phyloP scores from a whole-genome alignment of 2,329 filamentous ascomycete species.

The Aspergillus versicolor region DNA sequence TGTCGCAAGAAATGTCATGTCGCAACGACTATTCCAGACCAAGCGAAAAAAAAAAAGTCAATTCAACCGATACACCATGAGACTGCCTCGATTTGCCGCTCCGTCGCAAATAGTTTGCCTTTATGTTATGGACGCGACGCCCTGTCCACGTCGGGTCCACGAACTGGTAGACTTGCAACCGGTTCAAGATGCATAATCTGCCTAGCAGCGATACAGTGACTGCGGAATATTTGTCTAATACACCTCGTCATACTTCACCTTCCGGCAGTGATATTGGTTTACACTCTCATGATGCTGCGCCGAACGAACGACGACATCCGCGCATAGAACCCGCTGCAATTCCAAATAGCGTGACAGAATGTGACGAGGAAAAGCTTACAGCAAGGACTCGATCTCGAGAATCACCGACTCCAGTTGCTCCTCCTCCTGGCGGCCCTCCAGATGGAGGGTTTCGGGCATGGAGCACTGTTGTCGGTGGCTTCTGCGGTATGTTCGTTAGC shows the following conservation, averaged over 20 bases:
- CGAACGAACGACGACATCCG: background rate
- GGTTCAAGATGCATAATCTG: background rate
- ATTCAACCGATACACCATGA: background rate
- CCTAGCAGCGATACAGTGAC: conserved; percentile 6
- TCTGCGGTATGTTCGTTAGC: conserved; percentile 48
- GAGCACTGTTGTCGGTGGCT: conserved; percentile 51
- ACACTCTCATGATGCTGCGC: background rate
- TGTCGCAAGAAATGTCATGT: conserved; percentile 2
- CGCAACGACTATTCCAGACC: background rate
- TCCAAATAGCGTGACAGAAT: background rate
- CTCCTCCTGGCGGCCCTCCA: conserved; percentile 21
- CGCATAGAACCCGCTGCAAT: background rate
- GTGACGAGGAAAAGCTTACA: conserved; percentile 7
- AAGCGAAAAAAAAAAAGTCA: background rate
- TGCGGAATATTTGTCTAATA: background rate
- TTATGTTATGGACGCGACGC: background rate
- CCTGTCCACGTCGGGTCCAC: background rate
- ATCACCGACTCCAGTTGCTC: conserved; percentile 20
- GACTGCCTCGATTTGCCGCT: background rate
- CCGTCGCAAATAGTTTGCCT: background rate
- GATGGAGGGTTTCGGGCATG: conserved; percentile 35
- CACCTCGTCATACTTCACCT: background rate
- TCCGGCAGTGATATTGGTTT: background rate
- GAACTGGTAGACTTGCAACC: background rate
- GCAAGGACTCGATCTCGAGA: conserved; percentile 5